These are phyloP conservation scores for Hansenula sp. DNA, from an alignment of 1,139 yeast species.

Conservation along the genomic window DNA sequence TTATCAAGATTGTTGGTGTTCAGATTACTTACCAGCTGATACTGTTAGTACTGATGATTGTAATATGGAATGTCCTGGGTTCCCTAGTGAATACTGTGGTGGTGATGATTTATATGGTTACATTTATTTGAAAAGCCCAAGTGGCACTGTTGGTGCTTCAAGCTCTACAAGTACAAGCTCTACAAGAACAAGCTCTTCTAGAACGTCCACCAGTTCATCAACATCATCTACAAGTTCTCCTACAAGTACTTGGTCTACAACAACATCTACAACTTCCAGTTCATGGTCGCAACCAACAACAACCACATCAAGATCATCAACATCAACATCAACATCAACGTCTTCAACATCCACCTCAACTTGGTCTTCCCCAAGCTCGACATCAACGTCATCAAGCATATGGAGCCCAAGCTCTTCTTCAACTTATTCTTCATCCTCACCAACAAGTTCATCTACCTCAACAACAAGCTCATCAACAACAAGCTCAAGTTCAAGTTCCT, in stretches of 20 bases:
- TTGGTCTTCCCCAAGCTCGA: constrained; percentile 19
- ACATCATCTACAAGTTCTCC: constrained; percentile 2
- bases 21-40: constrained; percentile 45
- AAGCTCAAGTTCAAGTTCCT: not conserved
- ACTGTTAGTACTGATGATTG: constrained; percentile 37
- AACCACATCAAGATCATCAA: not conserved
- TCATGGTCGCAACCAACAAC: constrained; percentile 4
- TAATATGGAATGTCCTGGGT: constrained; percentile 49
- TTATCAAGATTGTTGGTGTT: constrained; percentile 55
- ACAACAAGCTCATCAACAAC: constrained; percentile 1
- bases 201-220: constrained; percentile 2
- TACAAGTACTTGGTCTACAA: not conserved
- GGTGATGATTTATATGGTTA: constrained; percentile 19
- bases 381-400: constrained; percentile 15
- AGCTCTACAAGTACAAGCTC: constrained; percentile 2
- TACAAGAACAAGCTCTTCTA: constrained; percentile 2
- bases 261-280: constrained; percentile 13
- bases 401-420: too few relatives aligned
- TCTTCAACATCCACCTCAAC: not conserved
- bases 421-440: constrained; percentile 2
- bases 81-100: constrained; percentile 20
- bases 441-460: not conserved
- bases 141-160: constrained; percentile 3
- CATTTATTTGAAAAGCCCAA: constrained; percentile 9
- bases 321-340: constrained; percentile 1